Percentiles rank a stretch among this genome's conserved stretches.
Evolutionary conservation across 2,329 filamentous ascomycete genomes (phyloP).

Genomic region (Ilyonectria mors-panacis): DNA sequence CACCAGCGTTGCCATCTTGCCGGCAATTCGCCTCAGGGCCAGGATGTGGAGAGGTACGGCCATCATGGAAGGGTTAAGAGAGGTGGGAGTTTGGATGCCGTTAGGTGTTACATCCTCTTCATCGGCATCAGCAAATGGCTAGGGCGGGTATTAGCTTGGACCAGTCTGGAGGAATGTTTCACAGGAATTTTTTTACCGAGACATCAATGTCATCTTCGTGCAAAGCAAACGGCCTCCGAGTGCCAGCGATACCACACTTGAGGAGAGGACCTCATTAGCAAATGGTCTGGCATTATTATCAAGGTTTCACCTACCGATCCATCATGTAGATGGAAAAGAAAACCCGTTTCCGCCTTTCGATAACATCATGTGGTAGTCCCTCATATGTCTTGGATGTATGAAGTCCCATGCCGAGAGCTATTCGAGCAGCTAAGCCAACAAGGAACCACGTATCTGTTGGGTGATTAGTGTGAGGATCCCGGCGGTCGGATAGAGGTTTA

Average conservation of each 20-base stretch:
- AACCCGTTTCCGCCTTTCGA: conserved; percentile 57
- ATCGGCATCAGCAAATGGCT: conserved; percentile 56
- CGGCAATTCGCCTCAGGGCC: conserved; percentile 57
- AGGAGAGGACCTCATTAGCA: not conserved
- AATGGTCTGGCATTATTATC: not conserved
- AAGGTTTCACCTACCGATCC: conserved; percentile 54
- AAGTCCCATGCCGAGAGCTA: conserved; percentile 61
- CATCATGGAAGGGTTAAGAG: conserved; percentile 54
- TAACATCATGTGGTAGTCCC: conserved; percentile 49
- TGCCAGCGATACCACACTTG: conserved; percentile 59
- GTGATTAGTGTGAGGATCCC: not conserved
- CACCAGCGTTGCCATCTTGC: conserved; percentile 57
- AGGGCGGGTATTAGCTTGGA: not conserved
- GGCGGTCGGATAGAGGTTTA: not conserved
- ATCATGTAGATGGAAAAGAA: conserved; percentile 66
- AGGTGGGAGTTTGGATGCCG: conserved; percentile 35
- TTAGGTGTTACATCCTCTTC: conserved; percentile 52
- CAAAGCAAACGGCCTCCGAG: conserved; percentile 61
- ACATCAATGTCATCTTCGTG: conserved; percentile 63
- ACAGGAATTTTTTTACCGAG: conserved; percentile 41
- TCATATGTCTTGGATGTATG: conserved; percentile 56
- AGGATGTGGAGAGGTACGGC: conserved; percentile 61
- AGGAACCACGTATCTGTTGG: conserved; percentile 61
- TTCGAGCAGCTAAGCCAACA: conserved; percentile 59
- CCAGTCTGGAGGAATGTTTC: not conserved